Evolutionary conservation across 345 rosid genomes (phyloP).

Genomic region (Balakata baccata): DNA sequence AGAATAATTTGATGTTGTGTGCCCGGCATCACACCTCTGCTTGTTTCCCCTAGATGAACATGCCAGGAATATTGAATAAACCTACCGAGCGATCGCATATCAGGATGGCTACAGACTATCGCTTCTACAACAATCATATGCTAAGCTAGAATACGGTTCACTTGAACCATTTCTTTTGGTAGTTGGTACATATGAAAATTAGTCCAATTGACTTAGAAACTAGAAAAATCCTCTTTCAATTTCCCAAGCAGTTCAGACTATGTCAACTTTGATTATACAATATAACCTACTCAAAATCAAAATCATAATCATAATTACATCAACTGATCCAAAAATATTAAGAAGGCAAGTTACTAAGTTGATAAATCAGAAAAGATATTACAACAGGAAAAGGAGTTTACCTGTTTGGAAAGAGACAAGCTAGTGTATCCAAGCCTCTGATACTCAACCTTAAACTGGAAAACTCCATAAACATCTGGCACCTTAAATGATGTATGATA

Average conservation of each 20-base stretch:
- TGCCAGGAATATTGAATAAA: not conserved
- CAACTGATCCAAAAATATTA: not conserved
- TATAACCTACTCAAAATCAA: not conserved
- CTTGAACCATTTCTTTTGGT: not conserved
- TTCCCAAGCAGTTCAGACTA: not conserved
- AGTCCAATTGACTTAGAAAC: not conserved
- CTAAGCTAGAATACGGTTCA: not conserved
- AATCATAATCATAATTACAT: not conserved
- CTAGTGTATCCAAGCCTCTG: conserved; percentile 63
- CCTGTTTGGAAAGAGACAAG: conserved; percentile 68
- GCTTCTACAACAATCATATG: not conserved
- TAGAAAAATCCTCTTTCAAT: not conserved
- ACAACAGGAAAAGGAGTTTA: conserved; percentile 14
- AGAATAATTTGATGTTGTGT: not conserved
- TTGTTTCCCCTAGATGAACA: not conserved
- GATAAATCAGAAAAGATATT: not conserved
- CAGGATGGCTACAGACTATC: not conserved
- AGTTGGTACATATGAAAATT: not conserved
- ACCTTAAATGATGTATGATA: conserved; percentile 62
- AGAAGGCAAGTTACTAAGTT: not conserved
- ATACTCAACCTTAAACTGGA: conserved; percentile 75
- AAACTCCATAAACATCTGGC: conserved; percentile 74
- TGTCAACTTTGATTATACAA: not conserved
- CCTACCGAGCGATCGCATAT: not conserved
- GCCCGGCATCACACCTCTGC: not conserved